Evolutionary conservation across 768 basidiomycete genomes (phyloP).

Genomic region (Calocybe cyanea): DNA sequence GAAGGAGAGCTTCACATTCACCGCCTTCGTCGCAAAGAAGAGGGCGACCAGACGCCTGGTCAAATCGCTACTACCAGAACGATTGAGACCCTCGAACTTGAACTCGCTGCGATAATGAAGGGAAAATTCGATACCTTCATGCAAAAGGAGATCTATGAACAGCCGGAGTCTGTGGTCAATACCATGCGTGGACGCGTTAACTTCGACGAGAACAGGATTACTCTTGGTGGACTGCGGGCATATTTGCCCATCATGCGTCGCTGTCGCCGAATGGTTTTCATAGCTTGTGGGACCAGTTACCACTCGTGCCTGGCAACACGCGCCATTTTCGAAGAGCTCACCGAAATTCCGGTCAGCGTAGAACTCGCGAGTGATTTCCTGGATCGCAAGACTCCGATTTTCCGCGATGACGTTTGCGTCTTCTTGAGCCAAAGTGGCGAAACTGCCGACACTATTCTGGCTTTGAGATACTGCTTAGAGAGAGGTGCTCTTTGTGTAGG

Average conservation of each 20-base stretch:
- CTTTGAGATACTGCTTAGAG: slow-evolving; percentile 94
- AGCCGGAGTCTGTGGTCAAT: slow-evolving; percentile 99
- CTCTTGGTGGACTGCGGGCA: slow-evolving; percentile 90
- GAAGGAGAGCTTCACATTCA: slow-evolving; percentile 99
- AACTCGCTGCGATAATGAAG: slow-evolving; percentile 99
- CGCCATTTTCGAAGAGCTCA: slow-evolving; percentile 97
- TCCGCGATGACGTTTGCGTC: slow-evolving; percentile 96
- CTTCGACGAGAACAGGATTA: slow-evolving; percentile 90
- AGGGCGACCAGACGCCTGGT: slow-evolving; percentile 55
- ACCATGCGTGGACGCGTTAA: slow-evolving; percentile 99
- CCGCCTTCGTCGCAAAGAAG: slow-evolving; percentile 89
- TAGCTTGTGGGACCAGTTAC: slow-evolving; percentile 98
- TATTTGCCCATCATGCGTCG: slow-evolving; percentile 96
- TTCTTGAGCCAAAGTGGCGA: slow-evolving; percentile 98
- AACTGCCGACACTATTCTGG: slow-evolving; percentile 97
- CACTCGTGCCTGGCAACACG: slow-evolving; percentile 97
- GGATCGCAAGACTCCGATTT: slow-evolving; percentile 98
- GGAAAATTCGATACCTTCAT: slow-evolving; percentile 99
- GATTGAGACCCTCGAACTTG: slow-evolving; percentile 97
- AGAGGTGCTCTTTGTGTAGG: slow-evolving; percentile 95
- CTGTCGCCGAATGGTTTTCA: slow-evolving; percentile 91
- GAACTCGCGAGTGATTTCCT: slow-evolving; percentile 98
- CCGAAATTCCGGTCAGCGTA: slow-evolving; percentile 96
- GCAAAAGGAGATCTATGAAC: slow-evolving; percentile 99
- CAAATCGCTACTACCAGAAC: slow-evolving; percentile 76